Evolutionary conservation across 345 rosid genomes (phyloP), one percentile per base, ranked within the genome.

Genomic region (Trapa bicornis): DNA sequence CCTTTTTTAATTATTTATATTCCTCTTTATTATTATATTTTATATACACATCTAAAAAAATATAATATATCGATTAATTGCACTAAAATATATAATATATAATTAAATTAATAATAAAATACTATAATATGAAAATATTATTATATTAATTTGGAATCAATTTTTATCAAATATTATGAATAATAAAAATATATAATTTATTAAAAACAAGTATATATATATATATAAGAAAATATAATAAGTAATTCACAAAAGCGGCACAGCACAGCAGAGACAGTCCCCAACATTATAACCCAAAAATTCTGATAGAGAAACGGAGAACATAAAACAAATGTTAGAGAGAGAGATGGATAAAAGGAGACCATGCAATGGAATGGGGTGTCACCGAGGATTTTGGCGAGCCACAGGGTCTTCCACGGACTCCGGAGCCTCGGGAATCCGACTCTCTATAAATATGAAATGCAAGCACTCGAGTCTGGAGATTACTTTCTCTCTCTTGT

Each of bases 341-440:
- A 14, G 3, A 65, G 15, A 45, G 9, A 43, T n/a, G 53, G 37
- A 39, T 12, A 42, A 47, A n/a, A 32, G n/a, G 11, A 47, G 41
- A 15, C 29, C 11, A 37, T 6, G 17, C 50, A 43, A 35, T 56
- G 38, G 50, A 7, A 45, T 45, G 48, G 48, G 29, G 29, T 22
- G 29, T 22, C 48, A 17, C 68, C 77, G 79, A 15, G 11, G 68
- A 68, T 39, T 17, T 75, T 62, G 81, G 78, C 2, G 22, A 69
- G 65, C 83, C 85, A 73, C 81, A 69, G 14, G 68, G 22, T 0
- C 36, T 53, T 52, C 72, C 75, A 71, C 83, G 39, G 72, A 67
- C 64, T 64, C 69, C 47, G 53, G 14, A 42, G 37, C 33, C 58
- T 22, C 56, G 60, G 33, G 41, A 17, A 8, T 33, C 22, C 47